A percentile compares a stretch with the other conserved stretches of the same genome.
Evolutionary conservation across 2,329 filamentous ascomycete genomes (phyloP).

Genomic region (Chaetomiaceae sp.): DNA sequence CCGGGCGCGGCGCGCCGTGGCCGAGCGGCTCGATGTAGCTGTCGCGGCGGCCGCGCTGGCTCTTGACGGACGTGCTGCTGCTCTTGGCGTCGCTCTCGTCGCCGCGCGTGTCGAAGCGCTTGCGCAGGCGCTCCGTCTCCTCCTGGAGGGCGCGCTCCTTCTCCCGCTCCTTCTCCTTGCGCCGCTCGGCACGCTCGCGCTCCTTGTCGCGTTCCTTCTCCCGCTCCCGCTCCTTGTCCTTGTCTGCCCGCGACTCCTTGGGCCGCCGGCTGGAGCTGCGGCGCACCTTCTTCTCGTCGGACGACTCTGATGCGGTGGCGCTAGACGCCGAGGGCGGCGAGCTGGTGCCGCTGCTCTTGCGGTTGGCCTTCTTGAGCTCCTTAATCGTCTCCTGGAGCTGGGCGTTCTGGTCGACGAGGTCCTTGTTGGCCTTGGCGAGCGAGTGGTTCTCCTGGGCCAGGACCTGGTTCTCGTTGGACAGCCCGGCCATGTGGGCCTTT

Average conservation of each 20-base stretch:
- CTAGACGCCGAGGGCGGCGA: slow-evolving; percentile 20
- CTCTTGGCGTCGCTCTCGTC: slow-evolving; percentile 30
- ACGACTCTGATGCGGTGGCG: slow-evolving; percentile 23
- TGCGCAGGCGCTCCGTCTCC: slow-evolving; percentile 28
- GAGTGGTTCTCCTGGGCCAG: slow-evolving; percentile 28
- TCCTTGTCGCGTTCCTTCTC: slow-evolving; percentile 20
- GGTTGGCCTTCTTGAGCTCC: slow-evolving; percentile 27
- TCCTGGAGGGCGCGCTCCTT: slow-evolving; percentile 7
- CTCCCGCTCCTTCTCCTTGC: slow-evolving; percentile 17
- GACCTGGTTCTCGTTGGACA: slow-evolving; percentile 27
- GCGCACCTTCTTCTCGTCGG: slow-evolving; percentile 27
- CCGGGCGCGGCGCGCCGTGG: slow-evolving; percentile 22
- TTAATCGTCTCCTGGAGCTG: slow-evolving; percentile 22
- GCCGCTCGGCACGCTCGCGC: slow-evolving; percentile 15
- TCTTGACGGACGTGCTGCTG: slow-evolving; percentile 24
- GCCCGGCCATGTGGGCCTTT: slow-evolving; percentile 21
- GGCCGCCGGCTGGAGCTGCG: slow-evolving; percentile 28
- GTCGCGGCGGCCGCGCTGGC: slow-evolving; percentile 23
- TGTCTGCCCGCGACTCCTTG: slow-evolving; percentile 26
- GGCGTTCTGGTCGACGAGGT: slow-evolving; percentile 21
- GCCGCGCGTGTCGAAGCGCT: slow-evolving; percentile 29
- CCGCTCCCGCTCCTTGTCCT: slow-evolving; percentile 20
- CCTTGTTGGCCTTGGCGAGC: slow-evolving; percentile 24
- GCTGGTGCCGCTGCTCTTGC: slow-evolving; percentile 22
- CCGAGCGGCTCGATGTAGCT: slow-evolving; percentile 32